Evolutionary conservation across 139 green algal species (phyloP).

Genomic region (Tetradesmus lagerheimii): DNA sequence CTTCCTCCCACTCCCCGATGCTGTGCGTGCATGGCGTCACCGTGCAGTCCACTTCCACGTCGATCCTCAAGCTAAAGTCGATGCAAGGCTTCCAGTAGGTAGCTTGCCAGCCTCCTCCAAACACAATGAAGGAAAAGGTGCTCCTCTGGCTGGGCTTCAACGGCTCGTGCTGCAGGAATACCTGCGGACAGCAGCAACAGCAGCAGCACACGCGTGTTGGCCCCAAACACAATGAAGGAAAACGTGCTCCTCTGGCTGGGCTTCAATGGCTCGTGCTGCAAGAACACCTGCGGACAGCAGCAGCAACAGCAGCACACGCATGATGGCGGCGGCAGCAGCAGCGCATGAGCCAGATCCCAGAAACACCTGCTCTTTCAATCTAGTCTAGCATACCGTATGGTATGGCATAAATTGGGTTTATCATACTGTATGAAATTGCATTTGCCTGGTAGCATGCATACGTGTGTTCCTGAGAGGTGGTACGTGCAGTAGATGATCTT

Average conservation of each 20-base stretch:
- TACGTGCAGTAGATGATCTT: slow-evolving; percentile 8
- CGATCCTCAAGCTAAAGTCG: slow-evolving; percentile 12
- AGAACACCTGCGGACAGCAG: not conserved
- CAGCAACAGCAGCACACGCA: not conserved
- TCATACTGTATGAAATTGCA: too few relatives aligned
- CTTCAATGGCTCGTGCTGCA: not conserved
- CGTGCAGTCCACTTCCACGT: slow-evolving; percentile 17
- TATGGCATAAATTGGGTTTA: too few relatives aligned
- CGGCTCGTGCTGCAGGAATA: not conserved
- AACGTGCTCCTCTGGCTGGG: not conserved
- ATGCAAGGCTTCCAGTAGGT: slow-evolving; percentile 27
- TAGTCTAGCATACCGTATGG: too few relatives aligned
- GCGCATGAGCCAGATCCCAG: too few relatives aligned
- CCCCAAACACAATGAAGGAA: slow-evolving; percentile 35
- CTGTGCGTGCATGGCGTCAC: not conserved
- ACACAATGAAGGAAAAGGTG: slow-evolving; percentile 32
- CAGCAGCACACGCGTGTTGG: too few relatives aligned
- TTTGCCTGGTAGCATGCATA: too few relatives aligned
- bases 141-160: not conserved
- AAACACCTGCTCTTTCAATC: too few relatives aligned
- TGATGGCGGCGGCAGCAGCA: too few relatives aligned
- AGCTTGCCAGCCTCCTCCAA: not conserved
- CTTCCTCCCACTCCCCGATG: slow-evolving; percentile 22
- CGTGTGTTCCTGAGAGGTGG: not conserved
- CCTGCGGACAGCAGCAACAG: not conserved